These are phyloP conservation scores for Leucogyrophana mollusca DNA, from an alignment of 768 basidiomycete genomes.

Conservation along the genomic window DNA sequence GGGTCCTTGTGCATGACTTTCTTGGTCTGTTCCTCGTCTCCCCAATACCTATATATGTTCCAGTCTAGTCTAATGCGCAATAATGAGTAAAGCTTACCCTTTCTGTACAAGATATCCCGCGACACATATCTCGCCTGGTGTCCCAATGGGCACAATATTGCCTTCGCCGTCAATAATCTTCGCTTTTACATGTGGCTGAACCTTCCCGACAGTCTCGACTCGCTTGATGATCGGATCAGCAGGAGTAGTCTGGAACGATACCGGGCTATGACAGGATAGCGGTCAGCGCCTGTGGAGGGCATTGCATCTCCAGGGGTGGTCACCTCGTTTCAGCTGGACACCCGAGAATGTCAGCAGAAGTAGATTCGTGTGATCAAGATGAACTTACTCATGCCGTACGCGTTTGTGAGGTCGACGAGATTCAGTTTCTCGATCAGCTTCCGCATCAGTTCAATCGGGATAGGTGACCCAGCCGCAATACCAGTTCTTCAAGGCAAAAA, in stretches of 20 bases:
- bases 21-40: constrained; percentile 65
- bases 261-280: constrained; percentile 53
- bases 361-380: background rate
- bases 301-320: background rate
- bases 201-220: constrained; percentile 78
- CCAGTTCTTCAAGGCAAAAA: constrained; percentile 55
- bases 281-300: background rate
- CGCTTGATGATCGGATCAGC: constrained; percentile 70
- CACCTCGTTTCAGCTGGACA: constrained; percentile 69
- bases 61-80: background rate
- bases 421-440: constrained; percentile 66
- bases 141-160: constrained; percentile 66
- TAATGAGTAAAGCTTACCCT: constrained; percentile 45
- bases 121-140: constrained; percentile 71
- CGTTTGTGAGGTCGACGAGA: constrained; percentile 68
- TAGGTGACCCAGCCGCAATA: constrained; percentile 76
- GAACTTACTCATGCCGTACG: constrained; percentile 84
- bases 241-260: constrained; percentile 78
- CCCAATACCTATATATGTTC: constrained; percentile 68
- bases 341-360: background rate
- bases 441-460: constrained; percentile 81
- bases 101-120: constrained; percentile 80
- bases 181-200: constrained; percentile 76
- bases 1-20: constrained; percentile 50
- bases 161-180: constrained; percentile 63